Base-by-base conservation (phyloP, 768 basidiomycete genomes). In the Boletus rufocinnamomeus region DNA sequence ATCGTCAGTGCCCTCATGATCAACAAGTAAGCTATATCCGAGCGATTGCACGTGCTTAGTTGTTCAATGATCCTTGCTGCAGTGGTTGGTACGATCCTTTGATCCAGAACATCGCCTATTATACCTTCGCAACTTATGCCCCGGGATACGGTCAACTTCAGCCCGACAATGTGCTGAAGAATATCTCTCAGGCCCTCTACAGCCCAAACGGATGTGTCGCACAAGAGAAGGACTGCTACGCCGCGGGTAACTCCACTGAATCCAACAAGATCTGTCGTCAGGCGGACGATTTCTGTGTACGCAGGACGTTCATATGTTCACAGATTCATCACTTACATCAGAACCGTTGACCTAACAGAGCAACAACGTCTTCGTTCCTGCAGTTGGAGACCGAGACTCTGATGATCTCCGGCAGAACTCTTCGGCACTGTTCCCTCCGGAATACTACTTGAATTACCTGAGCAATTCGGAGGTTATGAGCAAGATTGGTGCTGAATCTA, bases 71-170 rank as follows among this genome's bases (percentile, higher is more conserved):
- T 25, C 1, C 11, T 44, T 32, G 30, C 16, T 40, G 7, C 52
- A 87, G 86, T 60, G 85, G 85, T 40, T 86, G 85, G 85, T 82
- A 77, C 53, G 87, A 88, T 59, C 85, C 87, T 1, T 73, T 86
- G 32, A 77, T 87, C 43, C 86, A 88, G 61, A 82, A 83, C 62
- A 62, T 84, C 59, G 82, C 86, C 11, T 87, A 82, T 57, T 76
- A 87, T 56, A 76, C 76, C 35, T 88, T 87, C 56, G 83, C 85
- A 0, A 79, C 78, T 0, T 67, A 85, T 40, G 87, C 87, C 0
- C 87, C 87, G 9, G 84, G 85, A 16, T 88, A 87, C 60, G 86
- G 87, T 6, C 85, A 79, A 59, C 80, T 88, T 13, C 82, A 83
- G 58, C 75, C 74, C 32, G 74, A 80, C 44, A 57, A 63, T 5